These are phyloP conservation scores for Mortierella alpina DNA, from an alignment of 192 early-diverging fungal genomes.

Conservation along the genomic window DNA sequence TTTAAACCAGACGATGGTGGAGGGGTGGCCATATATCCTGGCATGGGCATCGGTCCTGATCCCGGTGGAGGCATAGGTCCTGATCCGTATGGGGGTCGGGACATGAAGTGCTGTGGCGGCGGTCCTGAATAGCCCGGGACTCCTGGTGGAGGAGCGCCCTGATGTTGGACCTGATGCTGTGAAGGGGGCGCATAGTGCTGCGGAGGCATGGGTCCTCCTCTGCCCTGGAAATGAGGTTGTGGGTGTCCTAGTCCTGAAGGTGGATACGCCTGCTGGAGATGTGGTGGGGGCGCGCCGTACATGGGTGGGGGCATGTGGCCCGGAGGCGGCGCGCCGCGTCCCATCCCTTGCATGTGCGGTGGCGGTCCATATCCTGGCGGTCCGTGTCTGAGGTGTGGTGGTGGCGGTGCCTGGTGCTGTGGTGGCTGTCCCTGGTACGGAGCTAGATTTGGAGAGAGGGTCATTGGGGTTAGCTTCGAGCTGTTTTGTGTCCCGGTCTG, in stretches of 20 bases:
- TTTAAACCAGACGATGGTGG: conserved; percentile 10
- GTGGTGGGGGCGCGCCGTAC: conserved; percentile 25
- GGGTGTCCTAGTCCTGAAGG: conserved; percentile 17
- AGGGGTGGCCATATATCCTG: conserved; percentile 1
- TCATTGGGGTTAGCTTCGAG: no score
- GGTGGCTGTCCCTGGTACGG: conserved; percentile 26
- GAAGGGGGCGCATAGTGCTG: no score
- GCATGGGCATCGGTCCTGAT: neutral
- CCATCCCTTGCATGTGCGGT: conserved; percentile 24
- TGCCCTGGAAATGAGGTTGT: neutral
- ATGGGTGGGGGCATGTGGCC: conserved; percentile 16
- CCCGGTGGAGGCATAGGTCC: conserved; percentile 1
- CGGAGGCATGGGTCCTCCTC: conserved; percentile 13
- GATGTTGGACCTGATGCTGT: no score
- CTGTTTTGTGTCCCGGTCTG: no score
- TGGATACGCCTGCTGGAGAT: conserved; percentile 24
- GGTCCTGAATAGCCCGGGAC: no score
- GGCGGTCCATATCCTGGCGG: conserved; percentile 35
- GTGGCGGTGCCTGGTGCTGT: conserved; percentile 14
- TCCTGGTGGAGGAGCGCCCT: no score
- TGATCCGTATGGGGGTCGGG: no score
- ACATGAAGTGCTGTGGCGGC: no score
- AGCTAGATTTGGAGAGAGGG: neutral
- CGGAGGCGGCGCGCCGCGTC: conserved; percentile 3
- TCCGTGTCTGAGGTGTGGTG: conserved; percentile 37